Conservation (phyloP, 805 yeast genomes). For the Candida lessepsii region DNA sequence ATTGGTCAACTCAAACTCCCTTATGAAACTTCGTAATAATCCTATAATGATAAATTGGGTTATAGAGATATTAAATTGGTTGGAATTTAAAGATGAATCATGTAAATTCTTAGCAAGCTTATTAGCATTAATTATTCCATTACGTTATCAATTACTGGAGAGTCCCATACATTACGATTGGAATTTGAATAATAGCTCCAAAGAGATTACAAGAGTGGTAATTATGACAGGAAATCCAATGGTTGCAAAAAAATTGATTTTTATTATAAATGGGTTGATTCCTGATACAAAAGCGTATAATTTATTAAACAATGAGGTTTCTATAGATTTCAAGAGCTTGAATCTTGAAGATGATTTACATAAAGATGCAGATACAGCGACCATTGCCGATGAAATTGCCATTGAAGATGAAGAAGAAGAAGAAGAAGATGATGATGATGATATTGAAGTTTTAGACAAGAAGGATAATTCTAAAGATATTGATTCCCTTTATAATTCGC, state of each 20-base stretch:
- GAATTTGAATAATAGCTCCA: conserved; percentile 18
- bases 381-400: conserved; percentile 5
- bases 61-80: conserved; percentile 51
- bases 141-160: conserved; percentile 31
- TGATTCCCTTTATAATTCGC: not conserved
- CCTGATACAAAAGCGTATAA: conserved; percentile 30
- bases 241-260: conserved; percentile 58
- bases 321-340: not conserved
- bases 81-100: conserved; percentile 48
- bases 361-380: not conserved
- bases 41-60: conserved; percentile 50
- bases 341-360: not conserved
- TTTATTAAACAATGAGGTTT: conserved; percentile 1
- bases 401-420: conserved; percentile 9
- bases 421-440: conserved; percentile 1
- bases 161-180: conserved; percentile 29
- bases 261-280: conserved; percentile 51
- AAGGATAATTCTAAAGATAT: not conserved
- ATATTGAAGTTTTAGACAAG: not conserved
- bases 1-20: conserved; percentile 38
- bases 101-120: conserved; percentile 47
- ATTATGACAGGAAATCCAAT: conserved; percentile 59
- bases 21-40: conserved; percentile 34
- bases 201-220: conserved; percentile 48
- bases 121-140: conserved; percentile 44